A percentile compares a stretch with the other conserved stretches of the same genome.
These are phyloP conservation scores for Zangia roseola DNA, from an alignment of 768 basidiomycete species.

Conservation along the genomic window DNA sequence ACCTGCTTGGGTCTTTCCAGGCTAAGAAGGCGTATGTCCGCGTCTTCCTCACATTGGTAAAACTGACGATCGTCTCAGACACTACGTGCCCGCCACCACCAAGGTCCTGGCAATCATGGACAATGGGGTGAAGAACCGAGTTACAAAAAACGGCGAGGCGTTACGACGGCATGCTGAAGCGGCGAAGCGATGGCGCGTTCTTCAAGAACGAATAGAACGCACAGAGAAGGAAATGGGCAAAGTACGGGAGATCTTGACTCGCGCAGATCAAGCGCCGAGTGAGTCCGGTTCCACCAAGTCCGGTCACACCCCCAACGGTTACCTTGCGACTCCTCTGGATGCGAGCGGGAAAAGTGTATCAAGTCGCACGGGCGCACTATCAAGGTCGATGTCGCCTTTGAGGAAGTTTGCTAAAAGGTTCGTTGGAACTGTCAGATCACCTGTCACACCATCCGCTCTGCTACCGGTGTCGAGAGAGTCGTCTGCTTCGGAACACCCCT, in stretches of 20 bases:
- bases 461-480: slow-evolving; percentile 44
- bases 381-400: slow-evolving; percentile 78
- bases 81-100: slow-evolving; percentile 91
- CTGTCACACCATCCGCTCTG: slow-evolving; percentile 43
- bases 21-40: slow-evolving; percentile 82
- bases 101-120: slow-evolving; percentile 93
- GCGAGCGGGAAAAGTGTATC: slow-evolving; percentile 42
- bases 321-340: slow-evolving; percentile 64
- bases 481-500: slow-evolving; percentile 38
- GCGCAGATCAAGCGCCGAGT: slow-evolving; percentile 51
- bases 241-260: slow-evolving; percentile 57
- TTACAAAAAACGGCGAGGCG: slow-evolving; percentile 96
- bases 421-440: slow-evolving; percentile 45
- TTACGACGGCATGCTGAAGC: slow-evolving; percentile 88
- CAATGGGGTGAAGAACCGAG: slow-evolving; percentile 88
- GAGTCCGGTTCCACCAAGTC: slow-evolving; percentile 73
- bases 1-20: slow-evolving; percentile 72
- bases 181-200: slow-evolving; percentile 77
- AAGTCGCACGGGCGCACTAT: slow-evolving; percentile 46
- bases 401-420: slow-evolving; percentile 74
- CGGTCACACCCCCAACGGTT: slow-evolving; percentile 54
- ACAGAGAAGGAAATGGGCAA: slow-evolving; percentile 83
- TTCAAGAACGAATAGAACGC: slow-evolving; percentile 75
- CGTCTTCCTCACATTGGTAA: slow-evolving; percentile 5
- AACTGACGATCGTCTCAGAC: slow-evolving; percentile 45